Percentiles rank a stretch among this genome's conserved stretches.
These are phyloP conservation scores for Globisporangium nagaii DNA, from an alignment of 352 stramenopile species.

Conservation along the genomic window DNA sequence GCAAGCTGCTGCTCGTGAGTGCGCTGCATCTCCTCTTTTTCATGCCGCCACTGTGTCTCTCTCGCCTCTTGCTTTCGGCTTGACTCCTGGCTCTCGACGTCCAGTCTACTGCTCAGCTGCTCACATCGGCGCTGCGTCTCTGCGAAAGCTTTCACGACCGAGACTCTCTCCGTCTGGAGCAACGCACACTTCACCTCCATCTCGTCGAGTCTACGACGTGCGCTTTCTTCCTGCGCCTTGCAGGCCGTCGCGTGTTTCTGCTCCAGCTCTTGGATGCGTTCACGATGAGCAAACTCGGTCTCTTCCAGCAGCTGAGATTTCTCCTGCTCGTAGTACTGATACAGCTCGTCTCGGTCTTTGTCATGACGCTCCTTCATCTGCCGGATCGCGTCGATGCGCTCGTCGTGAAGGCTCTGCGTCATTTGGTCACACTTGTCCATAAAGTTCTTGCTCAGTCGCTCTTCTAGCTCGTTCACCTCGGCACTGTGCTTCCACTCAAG, in stretches of 20 bases:
- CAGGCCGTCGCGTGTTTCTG: slow-evolving; percentile 17
- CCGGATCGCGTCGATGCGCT: slow-evolving; percentile 35
- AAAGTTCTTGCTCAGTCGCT: slow-evolving; percentile 35
- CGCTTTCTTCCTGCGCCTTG: slow-evolving; percentile 17
- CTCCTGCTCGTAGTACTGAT: slow-evolving; percentile 50
- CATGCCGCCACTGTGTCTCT: background rate
- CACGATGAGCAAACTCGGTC: slow-evolving; percentile 16
- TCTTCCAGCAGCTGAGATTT: slow-evolving; percentile 54
- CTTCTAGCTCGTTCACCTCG: slow-evolving; percentile 32
- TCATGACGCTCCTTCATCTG: slow-evolving; percentile 37
- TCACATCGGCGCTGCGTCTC: slow-evolving; percentile 4
- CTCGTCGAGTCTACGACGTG: background rate
- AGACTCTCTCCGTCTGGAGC: background rate
- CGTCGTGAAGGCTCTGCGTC: slow-evolving; percentile 41
- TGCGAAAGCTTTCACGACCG: background rate
- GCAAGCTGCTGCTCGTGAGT: background rate
- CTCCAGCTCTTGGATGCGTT: slow-evolving; percentile 26
- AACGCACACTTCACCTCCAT: background rate
- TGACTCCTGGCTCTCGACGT: background rate
- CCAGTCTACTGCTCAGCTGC: background rate
- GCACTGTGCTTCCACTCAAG: slow-evolving; percentile 11
- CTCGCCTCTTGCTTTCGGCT: background rate
- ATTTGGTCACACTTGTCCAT: slow-evolving; percentile 59
- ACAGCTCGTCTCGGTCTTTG: slow-evolving; percentile 45
- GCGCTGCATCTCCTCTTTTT: slow-evolving; percentile 2